Evolutionary conservation across 2,329 filamentous ascomycete species (phyloP).

Genomic region (Nothomitra cinnamomea): DNA sequence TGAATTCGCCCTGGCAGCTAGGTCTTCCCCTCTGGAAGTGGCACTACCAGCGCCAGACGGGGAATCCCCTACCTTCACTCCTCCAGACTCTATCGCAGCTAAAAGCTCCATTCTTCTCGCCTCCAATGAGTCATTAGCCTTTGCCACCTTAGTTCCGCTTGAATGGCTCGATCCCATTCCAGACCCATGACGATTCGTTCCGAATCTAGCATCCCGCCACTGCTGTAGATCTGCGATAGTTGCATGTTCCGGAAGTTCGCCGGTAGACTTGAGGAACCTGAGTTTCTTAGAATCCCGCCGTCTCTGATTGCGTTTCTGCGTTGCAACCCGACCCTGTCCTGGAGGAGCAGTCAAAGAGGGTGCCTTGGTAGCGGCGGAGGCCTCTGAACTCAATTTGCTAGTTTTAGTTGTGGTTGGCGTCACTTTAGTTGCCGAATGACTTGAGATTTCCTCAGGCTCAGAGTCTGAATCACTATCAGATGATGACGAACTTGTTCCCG

Average conservation of each 20-base stretch:
- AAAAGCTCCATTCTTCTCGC: constrained; percentile 33
- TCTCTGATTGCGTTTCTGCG: constrained; percentile 38
- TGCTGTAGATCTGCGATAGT: constrained; percentile 29
- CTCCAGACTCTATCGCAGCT: constrained; percentile 32
- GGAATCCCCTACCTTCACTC: constrained; percentile 27
- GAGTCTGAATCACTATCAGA: constrained; percentile 7
- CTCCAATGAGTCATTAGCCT: constrained; percentile 27
- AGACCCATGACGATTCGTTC: constrained; percentile 2
- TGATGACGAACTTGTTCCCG: constrained; percentile 5
- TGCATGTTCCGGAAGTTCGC: constrained; percentile 32
- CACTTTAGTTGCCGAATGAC: background rate
- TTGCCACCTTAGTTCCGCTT: constrained; percentile 9
- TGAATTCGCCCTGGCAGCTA: no score
- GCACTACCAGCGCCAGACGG: background rate
- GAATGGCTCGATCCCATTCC: background rate
- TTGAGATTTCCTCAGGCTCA: constrained; percentile 7
- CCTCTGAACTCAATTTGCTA: background rate
- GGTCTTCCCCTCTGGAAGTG: no score
- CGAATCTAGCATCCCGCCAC: constrained; percentile 16
- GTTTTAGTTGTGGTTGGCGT: background rate
- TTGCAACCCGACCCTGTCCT: constrained; percentile 31
- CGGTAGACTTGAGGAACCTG: constrained; percentile 34
- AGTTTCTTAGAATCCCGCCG: constrained; percentile 32
- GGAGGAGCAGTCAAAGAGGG: constrained; percentile 20
- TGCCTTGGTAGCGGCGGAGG: background rate